Percentiles rank a stretch among this genome's conserved stretches.
Conservation (phyloP, 169 alveolate species). For the Ichthyophthirius multifiliis region DNA sequence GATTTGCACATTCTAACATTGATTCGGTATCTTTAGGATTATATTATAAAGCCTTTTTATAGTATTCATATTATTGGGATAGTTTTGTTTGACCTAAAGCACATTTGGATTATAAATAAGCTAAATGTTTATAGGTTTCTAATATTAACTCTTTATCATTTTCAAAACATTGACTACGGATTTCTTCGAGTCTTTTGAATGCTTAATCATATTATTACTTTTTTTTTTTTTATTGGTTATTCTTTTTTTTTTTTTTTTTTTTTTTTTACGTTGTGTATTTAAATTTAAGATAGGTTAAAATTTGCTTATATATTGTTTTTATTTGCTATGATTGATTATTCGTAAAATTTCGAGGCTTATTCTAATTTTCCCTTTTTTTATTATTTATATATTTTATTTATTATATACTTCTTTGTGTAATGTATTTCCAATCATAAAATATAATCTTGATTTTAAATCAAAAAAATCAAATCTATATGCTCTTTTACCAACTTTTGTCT, state of each 20-base stretch:
- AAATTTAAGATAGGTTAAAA: not conserved
- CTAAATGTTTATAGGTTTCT: slow-evolving; percentile 14
- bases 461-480: not conserved
- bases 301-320: not conserved
- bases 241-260: not conserved
- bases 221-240: not conserved
- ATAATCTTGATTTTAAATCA: not conserved
- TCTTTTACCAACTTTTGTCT: not conserved
- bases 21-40: slow-evolving; percentile 23
- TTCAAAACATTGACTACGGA: not conserved
- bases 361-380: not conserved
- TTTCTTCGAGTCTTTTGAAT: not conserved
- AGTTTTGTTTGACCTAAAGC: not conserved
- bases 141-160: slow-evolving; percentile 12
- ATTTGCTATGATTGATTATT: not conserved
- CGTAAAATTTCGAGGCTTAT: not conserved
- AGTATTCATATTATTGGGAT: not conserved
- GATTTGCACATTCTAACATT: slow-evolving; percentile 20
- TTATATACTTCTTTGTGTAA: not conserved
- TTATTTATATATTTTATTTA: not conserved
- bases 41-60: slow-evolving; percentile 20
- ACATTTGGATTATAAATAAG: slow-evolving; percentile 17
- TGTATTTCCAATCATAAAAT: not conserved
- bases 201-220: slow-evolving; percentile 1
- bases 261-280: not conserved